Conservation (phyloP, 2,329 filamentous ascomycete species). For the Didymella keratinophila region DNA sequence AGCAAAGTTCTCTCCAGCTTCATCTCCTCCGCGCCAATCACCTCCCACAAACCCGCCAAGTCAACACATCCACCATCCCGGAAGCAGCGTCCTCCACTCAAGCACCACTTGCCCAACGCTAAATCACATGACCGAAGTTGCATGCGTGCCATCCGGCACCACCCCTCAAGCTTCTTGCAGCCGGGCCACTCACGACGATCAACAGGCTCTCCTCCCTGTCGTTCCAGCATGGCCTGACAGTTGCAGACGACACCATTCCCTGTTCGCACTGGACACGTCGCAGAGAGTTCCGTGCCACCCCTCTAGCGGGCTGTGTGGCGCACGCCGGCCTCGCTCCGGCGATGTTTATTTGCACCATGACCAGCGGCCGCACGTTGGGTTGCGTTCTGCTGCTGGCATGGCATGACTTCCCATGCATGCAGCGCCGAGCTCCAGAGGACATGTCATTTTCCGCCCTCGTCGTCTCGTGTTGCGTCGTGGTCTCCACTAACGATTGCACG, state of each 20-base stretch:
- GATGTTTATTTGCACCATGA: slow-evolving; percentile 23
- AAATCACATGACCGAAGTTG: slow-evolving; percentile 22
- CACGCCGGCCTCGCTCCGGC: slow-evolving; percentile 9
- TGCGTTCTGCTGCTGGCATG: neutral
- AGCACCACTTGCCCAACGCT: slow-evolving; percentile 2
- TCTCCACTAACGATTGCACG: slow-evolving; percentile 3
- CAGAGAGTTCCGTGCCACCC: slow-evolving; percentile 2
- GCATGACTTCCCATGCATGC: slow-evolving; percentile 10
- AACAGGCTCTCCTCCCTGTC: slow-evolving; percentile 1
- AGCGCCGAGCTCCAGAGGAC: slow-evolving; percentile 11
- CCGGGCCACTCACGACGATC: slow-evolving; percentile 17
- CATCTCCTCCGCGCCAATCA: slow-evolving; percentile 21
- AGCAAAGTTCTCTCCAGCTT: slow-evolving; percentile 16
- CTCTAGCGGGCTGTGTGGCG: slow-evolving; percentile 17
- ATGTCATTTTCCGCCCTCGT: slow-evolving; percentile 1
- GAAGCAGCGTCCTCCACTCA: slow-evolving; percentile 1
- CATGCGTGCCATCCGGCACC: slow-evolving; percentile 22
- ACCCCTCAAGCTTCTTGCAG: neutral
- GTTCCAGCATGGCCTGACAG: slow-evolving; percentile 19
- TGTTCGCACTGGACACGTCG: neutral
- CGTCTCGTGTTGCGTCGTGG: neutral
- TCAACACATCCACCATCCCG: neutral
- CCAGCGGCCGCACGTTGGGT: slow-evolving; percentile 4
- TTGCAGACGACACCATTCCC: slow-evolving; percentile 17
- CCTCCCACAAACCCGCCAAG: slow-evolving; percentile 12